Evolutionary conservation across 441 rosid genomes (phyloP), one percentile per base, ranked within the genome.

Genomic region (Isatis lusitanica): DNA sequence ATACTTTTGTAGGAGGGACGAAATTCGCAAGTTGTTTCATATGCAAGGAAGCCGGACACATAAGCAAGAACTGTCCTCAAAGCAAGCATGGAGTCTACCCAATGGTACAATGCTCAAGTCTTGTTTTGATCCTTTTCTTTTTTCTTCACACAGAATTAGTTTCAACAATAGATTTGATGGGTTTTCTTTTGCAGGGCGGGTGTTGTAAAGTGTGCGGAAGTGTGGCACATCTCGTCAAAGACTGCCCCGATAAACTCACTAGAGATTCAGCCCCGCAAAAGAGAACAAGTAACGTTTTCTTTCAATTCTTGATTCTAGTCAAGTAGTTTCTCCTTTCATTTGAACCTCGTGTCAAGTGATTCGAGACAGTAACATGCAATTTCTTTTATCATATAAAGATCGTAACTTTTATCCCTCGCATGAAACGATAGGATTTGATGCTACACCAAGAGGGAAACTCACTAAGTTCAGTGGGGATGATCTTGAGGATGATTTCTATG

Each of bases 171-270:
- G 5, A 12, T 47, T 58, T 38, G 33, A 12, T 33, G 18, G 44
- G 15, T 4, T 35, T 71, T n/a, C 28, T 61, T 42, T 42, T 74
- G 40, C 66, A 90, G 99, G 98, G 99, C 17, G 98, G 98, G 51
- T 81, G 85, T 79, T 92, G 99, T 80, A 87, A 94, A 83, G 80
- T 90, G 77, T 94, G 99, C 12, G 90, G 93, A 33, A 88, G 93
- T 47, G 89, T 92, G 66, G 89, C 94, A n/a, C 99, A 94, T 90
- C 88, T 92, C 72, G 98, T 97, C 26, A 94, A 62, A 81, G 97
- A 94, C 78, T 94, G 97, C 60, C 94, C 98, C 21, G 85, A 88
- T 68, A 94, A 89, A 89, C 80, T 85, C 53, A 79, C 55, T 77
- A 74, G 51, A 71, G 69, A 58, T 60, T 71, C 76, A 61, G 31